These are phyloP conservation scores for Euptelea pleiosperma DNA, from an alignment of 164 flowering plant genomes.

Conservation along the genomic window DNA sequence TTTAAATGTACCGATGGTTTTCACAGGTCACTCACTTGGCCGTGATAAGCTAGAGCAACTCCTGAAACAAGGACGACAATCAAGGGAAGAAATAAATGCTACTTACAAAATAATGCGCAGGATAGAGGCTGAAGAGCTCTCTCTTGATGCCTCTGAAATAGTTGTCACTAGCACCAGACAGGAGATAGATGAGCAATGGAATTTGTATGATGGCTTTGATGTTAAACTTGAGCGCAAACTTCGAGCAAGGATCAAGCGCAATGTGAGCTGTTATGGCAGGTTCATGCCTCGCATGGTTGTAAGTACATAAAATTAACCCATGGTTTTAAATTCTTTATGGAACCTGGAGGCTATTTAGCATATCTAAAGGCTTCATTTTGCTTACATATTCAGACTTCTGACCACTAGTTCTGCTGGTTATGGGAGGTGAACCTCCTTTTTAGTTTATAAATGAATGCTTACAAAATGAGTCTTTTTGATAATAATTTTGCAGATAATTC, in stretches of 20 bases:
- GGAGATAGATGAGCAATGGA: slow-evolving; percentile 97
- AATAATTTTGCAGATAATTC: slow-evolving; percentile 59
- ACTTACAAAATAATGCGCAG: slow-evolving; percentile 94
- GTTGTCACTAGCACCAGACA: slow-evolving; percentile 94
- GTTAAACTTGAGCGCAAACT: slow-evolving; percentile 81
- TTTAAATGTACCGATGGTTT: slow-evolving; percentile 89
- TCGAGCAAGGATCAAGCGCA: slow-evolving; percentile 89
- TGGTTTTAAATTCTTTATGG: not conserved
- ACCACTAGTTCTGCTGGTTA: not conserved
- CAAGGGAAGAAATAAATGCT: slow-evolving; percentile 85
- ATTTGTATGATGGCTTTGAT: slow-evolving; percentile 95
- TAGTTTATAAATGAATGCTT: not conserved
- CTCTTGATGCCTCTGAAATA: slow-evolving; percentile 90
- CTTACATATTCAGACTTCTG: not conserved
- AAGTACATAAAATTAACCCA: slow-evolving; percentile 36
- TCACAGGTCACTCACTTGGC: slow-evolving; percentile 96
- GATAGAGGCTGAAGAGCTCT: slow-evolving; percentile 92
- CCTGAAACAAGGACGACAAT: slow-evolving; percentile 77
- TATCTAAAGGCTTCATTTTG: not conserved
- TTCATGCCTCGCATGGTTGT: slow-evolving; percentile 99
- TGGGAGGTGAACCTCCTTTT: not conserved
- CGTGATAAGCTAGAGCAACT: slow-evolving; percentile 95
- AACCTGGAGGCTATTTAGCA: not conserved
- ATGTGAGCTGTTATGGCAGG: slow-evolving; percentile 92
- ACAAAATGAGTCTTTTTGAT: too few relatives aligned